Percentiles rank a stretch among this genome's conserved stretches.
These are phyloP conservation scores for Phytophthora sojae DNA, from an alignment of 352 stramenopile species.

Conservation along the genomic window DNA sequence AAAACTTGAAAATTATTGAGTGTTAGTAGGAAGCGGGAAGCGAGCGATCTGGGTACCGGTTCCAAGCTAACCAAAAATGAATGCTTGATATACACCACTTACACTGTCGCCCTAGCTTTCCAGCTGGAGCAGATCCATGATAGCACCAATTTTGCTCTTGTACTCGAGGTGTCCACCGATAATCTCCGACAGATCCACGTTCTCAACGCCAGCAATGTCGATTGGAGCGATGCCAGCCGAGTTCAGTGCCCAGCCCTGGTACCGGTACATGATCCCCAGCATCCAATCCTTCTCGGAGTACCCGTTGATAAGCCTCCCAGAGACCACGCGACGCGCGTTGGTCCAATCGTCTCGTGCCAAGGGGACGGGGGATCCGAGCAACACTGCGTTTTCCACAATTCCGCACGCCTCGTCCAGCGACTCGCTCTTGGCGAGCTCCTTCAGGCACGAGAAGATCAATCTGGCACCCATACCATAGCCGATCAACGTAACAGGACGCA, in stretches of 20 bases:
- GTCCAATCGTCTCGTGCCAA: conserved; percentile 71
- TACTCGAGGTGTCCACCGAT: conserved; percentile 89
- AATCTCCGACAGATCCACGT: conserved; percentile 83
- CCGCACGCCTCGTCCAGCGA: conserved; percentile 66
- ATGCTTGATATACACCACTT: background rate
- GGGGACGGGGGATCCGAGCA: conserved; percentile 85
- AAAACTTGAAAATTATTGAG: background rate
- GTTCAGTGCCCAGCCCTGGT: conserved; percentile 84
- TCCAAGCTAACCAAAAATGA: background rate
- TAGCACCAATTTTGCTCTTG: conserved; percentile 88
- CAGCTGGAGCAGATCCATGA: conserved; percentile 80
- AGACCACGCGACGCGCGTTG: conserved; percentile 73
- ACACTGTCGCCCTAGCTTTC: conserved; percentile 46
- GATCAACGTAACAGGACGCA: conserved; percentile 89
- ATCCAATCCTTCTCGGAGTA: conserved; percentile 93
- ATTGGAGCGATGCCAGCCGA: conserved; percentile 78
- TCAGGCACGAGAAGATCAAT: conserved; percentile 91
- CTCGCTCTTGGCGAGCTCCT: conserved; percentile 75
- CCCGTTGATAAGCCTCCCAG: conserved; percentile 90
- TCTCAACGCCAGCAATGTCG: conserved; percentile 77
- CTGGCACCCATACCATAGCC: conserved; percentile 91
- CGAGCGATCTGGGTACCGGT: background rate
- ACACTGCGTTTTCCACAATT: conserved; percentile 90
- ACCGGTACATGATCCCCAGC: conserved; percentile 92
- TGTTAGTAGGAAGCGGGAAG: background rate